These are phyloP conservation scores for Alternaria viburni DNA, from an alignment of 2,329 filamentous ascomycete species.

Conservation along the genomic window DNA sequence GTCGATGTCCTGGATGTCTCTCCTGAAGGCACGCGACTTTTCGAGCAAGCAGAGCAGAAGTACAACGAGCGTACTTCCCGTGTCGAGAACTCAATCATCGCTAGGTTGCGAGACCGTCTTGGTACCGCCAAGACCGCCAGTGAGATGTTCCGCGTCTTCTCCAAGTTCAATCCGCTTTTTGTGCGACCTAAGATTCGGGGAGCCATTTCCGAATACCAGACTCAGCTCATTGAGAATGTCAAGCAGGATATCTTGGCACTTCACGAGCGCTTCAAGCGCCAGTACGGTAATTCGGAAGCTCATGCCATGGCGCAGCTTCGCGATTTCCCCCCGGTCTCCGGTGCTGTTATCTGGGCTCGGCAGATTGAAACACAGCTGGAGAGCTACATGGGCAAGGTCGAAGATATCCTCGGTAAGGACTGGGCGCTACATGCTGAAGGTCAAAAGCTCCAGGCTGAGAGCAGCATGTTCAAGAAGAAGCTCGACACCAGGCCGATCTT, in stretches of 20 bases:
- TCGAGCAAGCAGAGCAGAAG: conserved; percentile 91
- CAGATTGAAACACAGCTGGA: conserved; percentile 97
- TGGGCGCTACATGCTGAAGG: conserved; percentile 96
- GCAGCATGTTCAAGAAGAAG: conserved; percentile 93
- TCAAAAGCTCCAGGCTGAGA: conserved; percentile 89
- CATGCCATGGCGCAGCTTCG: conserved; percentile 98
- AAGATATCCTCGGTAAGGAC: conserved; percentile 91
- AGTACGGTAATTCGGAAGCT: conserved; percentile 97
- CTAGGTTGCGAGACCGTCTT: conserved; percentile 85
- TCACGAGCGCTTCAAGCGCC: conserved; percentile 97
- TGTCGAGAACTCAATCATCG: conserved; percentile 99
- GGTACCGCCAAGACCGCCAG: conserved; percentile 96
- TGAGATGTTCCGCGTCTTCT: conserved; percentile 99
- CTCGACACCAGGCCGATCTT: conserved; percentile 93
- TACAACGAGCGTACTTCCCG: conserved; percentile 98
- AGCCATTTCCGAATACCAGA: conserved; percentile 97
- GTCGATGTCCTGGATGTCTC: conserved; percentile 95
- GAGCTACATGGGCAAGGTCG: conserved; percentile 98
- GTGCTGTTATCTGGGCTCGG: conserved; percentile 95
- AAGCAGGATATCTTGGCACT: conserved; percentile 93
- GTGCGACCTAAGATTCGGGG: conserved; percentile 98
- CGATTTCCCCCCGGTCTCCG: conserved; percentile 93
- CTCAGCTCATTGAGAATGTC: conserved; percentile 96
- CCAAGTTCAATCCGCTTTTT: conserved; percentile 98
- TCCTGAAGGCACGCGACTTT: conserved; percentile 84